phyloP scores from a whole-genome alignment of 805 yeast species.

The Starmerella stigmatis region DNA sequence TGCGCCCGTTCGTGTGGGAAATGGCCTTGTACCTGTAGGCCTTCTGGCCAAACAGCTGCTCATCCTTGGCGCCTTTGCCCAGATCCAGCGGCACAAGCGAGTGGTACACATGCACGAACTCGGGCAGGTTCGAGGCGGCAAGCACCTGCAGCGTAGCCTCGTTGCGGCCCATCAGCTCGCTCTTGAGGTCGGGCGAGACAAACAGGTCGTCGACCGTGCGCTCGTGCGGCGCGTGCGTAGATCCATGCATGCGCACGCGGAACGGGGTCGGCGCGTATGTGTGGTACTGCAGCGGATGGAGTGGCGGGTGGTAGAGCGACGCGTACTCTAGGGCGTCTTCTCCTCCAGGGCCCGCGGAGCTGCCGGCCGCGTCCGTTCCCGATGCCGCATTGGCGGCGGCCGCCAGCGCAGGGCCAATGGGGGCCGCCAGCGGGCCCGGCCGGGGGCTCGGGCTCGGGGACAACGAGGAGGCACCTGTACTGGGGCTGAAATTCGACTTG shows the following conservation, averaged over 20 bases:
- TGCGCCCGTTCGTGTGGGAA: conserved; percentile 65
- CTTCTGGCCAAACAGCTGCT: conserved; percentile 40
- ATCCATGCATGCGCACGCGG: conserved; percentile 15
- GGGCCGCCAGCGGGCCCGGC: neutral
- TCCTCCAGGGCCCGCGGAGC: too few species aligned
- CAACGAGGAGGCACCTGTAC: neutral
- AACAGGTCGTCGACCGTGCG: conserved; percentile 60
- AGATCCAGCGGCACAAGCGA: conserved; percentile 72
- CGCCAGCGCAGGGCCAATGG: neutral
- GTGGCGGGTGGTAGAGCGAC: conserved; percentile 23
- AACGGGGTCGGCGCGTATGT: conserved; percentile 85
- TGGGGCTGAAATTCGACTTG: conserved; percentile 15
- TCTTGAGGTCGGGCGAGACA: conserved; percentile 61
- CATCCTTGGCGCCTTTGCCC: conserved; percentile 18
- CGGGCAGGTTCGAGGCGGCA: conserved; percentile 53
- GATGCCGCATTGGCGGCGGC: neutral
- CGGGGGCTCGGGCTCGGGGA: conserved; percentile 2
- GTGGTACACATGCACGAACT: conserved; percentile 70
- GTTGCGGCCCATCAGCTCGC: conserved; percentile 57
- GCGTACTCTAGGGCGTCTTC: conserved; percentile 17
- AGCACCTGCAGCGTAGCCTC: conserved; percentile 70
- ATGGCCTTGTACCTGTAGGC: conserved; percentile 67
- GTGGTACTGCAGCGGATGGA: conserved; percentile 55
- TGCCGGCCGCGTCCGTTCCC: too few species aligned
- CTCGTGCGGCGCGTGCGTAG: conserved; percentile 57